A percentile compares a stretch with the other conserved stretches of the same genome.
Evolutionary conservation across 2,329 filamentous ascomycete genomes (phyloP).

Genomic region (Sclerotinia spermophila): DNA sequence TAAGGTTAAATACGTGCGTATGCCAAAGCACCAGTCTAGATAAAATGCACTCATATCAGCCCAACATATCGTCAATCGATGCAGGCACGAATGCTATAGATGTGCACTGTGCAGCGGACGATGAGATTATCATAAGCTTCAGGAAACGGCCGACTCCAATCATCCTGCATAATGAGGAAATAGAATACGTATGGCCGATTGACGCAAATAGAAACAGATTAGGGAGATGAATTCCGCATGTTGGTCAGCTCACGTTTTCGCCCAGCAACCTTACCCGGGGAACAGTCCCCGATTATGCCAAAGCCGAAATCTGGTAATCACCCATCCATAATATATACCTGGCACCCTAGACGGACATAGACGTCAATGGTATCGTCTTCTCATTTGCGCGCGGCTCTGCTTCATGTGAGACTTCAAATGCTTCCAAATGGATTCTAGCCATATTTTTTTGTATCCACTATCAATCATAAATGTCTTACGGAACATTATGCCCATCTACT

Average conservation of each 20-base stretch:
- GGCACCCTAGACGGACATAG: neutral
- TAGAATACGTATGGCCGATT: neutral
- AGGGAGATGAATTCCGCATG: neutral
- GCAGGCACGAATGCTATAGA: neutral
- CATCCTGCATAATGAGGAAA: conserved; percentile 1
- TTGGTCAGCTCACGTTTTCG: conserved; percentile 5
- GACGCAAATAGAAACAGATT: conserved; percentile 5
- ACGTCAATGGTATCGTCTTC: neutral
- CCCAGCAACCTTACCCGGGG: neutral
- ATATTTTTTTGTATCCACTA: conserved; percentile 3
- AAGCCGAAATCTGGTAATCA: neutral
- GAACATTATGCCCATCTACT: neutral
- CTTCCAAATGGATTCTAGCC: conserved; percentile 3
- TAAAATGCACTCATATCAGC: neutral
- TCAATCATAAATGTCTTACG: conserved; percentile 8
- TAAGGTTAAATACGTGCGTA: neutral
- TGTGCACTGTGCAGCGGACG: conserved; percentile 7
- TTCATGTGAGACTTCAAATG: conserved; percentile 9
- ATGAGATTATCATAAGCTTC: conserved; percentile 14
- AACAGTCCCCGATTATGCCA: neutral
- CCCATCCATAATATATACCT: neutral
- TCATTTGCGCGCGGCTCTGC: conserved; percentile 14
- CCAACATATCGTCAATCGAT: neutral
- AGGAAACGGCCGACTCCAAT: neutral
- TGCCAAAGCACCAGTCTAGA: neutral